Conservation (phyloP, 441 rosid species). For the Jatropha podagrica region DNA sequence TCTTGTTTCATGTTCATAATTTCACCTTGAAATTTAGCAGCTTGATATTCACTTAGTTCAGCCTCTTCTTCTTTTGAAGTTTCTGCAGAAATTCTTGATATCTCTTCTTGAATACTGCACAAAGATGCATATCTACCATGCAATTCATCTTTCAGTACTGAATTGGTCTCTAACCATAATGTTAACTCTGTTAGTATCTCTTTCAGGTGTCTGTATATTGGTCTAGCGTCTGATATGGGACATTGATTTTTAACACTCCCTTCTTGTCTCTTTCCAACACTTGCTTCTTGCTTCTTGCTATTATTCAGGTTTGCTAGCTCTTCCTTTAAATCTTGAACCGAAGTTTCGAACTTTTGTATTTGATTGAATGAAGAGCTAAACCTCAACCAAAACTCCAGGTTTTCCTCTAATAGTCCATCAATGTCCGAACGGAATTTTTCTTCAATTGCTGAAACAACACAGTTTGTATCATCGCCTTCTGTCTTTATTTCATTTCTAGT, state of each 20-base stretch:
- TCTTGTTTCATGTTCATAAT: slow-evolving; percentile 91
- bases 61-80: slow-evolving; percentile 29
- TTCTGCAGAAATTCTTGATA: slow-evolving; percentile 42
- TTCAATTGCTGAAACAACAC: slow-evolving; percentile 42
- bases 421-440: slow-evolving; percentile 67
- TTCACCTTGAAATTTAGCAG: slow-evolving; percentile 86
- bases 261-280: slow-evolving; percentile 18
- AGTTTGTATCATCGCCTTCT: slow-evolving; percentile 20
- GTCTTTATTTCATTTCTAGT: slow-evolving; percentile 26
- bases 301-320: slow-evolving; percentile 46
- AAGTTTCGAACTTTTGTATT: slow-evolving; percentile 64
- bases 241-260: slow-evolving; percentile 26
- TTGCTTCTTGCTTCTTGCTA: background rate
- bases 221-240: slow-evolving; percentile 51
- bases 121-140: slow-evolving; percentile 52
- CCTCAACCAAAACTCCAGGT: slow-evolving; percentile 93
- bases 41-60: slow-evolving; percentile 56
- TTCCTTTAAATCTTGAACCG: slow-evolving; percentile 59
- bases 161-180: slow-evolving; percentile 75
- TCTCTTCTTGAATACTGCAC: slow-evolving; percentile 67
- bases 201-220: slow-evolving; percentile 68
- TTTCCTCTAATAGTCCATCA: slow-evolving; percentile 77
- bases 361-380: slow-evolving; percentile 81
- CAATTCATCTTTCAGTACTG: slow-evolving; percentile 65
- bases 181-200: slow-evolving; percentile 72